phyloP scores from a whole-genome alignment of 768 basidiomycete species.

The Hemileccinum impolitum region DNA sequence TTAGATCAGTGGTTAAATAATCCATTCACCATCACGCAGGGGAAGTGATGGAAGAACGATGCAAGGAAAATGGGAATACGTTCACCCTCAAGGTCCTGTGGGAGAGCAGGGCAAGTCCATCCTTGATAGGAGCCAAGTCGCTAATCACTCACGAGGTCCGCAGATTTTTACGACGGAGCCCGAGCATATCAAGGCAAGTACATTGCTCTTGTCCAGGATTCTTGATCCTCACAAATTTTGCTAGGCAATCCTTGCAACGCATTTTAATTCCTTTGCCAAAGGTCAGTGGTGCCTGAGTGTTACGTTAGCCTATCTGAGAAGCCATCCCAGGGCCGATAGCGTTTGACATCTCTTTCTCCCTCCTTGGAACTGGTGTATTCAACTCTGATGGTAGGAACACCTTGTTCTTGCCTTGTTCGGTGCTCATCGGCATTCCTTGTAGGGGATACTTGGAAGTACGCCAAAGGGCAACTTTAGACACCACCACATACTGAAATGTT shows the following conservation, averaged over 20 bases:
- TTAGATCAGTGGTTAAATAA: background rate
- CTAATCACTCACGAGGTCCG: background rate
- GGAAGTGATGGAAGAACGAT: conserved; percentile 23
- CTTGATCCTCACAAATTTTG: background rate
- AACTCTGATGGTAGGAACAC: conserved; percentile 46
- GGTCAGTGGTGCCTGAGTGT: conserved; percentile 19
- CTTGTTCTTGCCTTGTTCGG: background rate
- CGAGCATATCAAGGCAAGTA: conserved; percentile 41
- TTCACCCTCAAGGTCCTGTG: conserved; percentile 35
- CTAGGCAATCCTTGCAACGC: conserved; percentile 43
- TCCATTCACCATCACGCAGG: conserved; percentile 19
- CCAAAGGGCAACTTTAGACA: background rate
- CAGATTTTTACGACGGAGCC: conserved; percentile 49
- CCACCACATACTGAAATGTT: background rate
- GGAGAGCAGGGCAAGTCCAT: conserved; percentile 33
- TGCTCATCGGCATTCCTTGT: background rate
- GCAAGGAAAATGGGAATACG: conserved; percentile 29
- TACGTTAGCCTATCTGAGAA: conserved; percentile 20
- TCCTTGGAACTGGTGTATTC: conserved; percentile 60
- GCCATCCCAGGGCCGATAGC: conserved; percentile 10
- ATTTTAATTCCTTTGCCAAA: conserved; percentile 43
- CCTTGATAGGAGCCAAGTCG: background rate
- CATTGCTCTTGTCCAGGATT: background rate
- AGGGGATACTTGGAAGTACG: conserved; percentile 60
- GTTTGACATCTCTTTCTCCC: conserved; percentile 17